These are phyloP conservation scores for Penstemon newberryi DNA, from an alignment of 257 asterid genomes.

Conservation along the genomic window DNA sequence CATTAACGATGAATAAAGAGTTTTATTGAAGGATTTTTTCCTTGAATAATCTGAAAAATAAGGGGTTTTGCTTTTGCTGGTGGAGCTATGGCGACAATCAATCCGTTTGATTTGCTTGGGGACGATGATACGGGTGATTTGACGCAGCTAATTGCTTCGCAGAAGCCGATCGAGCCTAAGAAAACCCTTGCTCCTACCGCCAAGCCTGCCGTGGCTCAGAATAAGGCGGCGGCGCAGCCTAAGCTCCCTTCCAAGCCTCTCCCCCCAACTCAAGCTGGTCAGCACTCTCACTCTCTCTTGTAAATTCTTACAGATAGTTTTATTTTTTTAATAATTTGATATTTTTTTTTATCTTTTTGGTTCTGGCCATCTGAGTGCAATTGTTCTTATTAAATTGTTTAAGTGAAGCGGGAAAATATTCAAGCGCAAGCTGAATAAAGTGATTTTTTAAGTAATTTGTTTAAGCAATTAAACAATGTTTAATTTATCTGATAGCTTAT, in stretches of 20 bases:
- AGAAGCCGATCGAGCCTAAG: conserved; percentile 54
- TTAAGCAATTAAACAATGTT: too few species aligned
- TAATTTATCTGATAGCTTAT: too few species aligned
- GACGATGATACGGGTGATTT: conserved; percentile 76
- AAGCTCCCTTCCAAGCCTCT: conserved; percentile 79
- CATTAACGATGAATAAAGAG: conserved; percentile 29
- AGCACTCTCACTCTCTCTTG: neutral
- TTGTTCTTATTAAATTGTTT: too few species aligned
- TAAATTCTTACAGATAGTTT: too few species aligned
- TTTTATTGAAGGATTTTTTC: conserved; percentile 23
- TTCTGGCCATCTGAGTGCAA: too few species aligned
- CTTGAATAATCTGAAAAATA: conserved; percentile 21
- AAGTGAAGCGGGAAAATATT: too few species aligned
- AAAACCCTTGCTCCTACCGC: conserved; percentile 40
- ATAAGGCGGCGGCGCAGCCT: conserved; percentile 36
- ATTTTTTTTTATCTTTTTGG: too few species aligned
- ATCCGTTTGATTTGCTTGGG: conserved; percentile 88
- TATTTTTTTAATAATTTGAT: too few species aligned
- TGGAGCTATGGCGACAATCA: conserved; percentile 65
- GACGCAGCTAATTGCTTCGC: conserved; percentile 58
- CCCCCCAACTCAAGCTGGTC: conserved; percentile 80
- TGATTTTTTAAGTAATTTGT: too few species aligned
- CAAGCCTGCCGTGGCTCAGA: conserved; percentile 29
- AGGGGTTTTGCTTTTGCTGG: conserved; percentile 31
- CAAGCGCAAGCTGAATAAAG: too few species aligned